These are phyloP conservation scores for Rhodomyrtus tomentosa DNA, from an alignment of 345 rosid species.

Conservation along the genomic window DNA sequence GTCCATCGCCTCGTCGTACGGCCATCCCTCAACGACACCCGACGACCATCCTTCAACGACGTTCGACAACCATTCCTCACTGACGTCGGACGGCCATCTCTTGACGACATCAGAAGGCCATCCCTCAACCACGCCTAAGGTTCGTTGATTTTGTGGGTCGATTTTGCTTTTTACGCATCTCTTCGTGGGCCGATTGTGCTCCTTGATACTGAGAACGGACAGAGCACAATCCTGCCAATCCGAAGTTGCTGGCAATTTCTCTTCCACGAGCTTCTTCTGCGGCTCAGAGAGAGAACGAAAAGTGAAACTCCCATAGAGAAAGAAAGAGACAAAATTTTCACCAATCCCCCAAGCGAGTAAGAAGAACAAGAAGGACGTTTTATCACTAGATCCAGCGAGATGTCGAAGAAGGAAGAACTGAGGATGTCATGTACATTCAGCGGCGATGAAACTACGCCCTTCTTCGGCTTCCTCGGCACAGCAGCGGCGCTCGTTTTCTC, in stretches of 20 bases:
- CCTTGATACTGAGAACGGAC: no score
- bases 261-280: neutral
- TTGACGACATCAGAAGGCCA: no score
- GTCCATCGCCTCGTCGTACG: no score
- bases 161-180: no score
- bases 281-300: neutral
- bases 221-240: neutral
- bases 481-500: constrained; percentile 89
- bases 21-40: no score
- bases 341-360: neutral
- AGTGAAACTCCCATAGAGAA: neutral
- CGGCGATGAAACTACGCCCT: constrained; percentile 83
- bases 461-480: constrained; percentile 86
- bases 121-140: no score
- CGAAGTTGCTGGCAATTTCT: neutral
- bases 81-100: no score
- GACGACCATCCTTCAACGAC: no score
- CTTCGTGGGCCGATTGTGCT: no score
- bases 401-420: neutral
- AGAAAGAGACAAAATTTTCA: neutral
- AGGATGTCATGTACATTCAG: constrained; percentile 44
- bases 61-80: no score
- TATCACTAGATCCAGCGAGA: neutral
- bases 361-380: neutral
- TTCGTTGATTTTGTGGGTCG: no score